Evolutionary conservation across 257 asterid genomes (phyloP).

Genomic region (Nicotiana undulata): DNA sequence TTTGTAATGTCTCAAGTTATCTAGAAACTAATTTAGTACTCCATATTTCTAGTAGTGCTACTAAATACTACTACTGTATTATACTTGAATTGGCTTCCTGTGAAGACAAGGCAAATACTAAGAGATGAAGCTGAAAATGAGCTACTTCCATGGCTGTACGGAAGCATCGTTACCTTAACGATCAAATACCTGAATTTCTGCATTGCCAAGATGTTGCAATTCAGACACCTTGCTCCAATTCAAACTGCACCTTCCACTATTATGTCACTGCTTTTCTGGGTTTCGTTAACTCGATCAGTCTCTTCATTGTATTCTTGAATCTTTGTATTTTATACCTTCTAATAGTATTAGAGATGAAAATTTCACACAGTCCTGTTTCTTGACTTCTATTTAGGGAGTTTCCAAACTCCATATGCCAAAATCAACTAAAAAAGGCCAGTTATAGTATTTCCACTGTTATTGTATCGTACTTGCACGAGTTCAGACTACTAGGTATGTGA

Average conservation of each 20-base stretch:
- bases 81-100: neutral
- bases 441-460: too few species aligned
- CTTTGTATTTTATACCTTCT: neutral
- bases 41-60: neutral
- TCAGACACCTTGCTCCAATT: conserved; percentile 9
- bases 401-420: too few species aligned
- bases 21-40: neutral
- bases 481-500: neutral
- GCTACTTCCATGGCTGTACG: neutral
- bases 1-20: too few species aligned
- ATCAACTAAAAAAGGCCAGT: too few species aligned
- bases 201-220: conserved; percentile 10
- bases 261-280: conserved; percentile 15
- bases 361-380: too few species aligned
- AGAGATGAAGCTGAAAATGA: conserved; percentile 3
- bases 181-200: conserved; percentile 18
- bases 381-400: too few species aligned
- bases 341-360: too few species aligned
- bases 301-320: conserved; percentile 8
- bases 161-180: neutral
- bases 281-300: conserved; percentile 7
- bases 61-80: neutral
- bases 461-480: too few species aligned
- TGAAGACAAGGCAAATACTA: neutral
- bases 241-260: neutral